Evolutionary conservation across 305 asterid genomes (phyloP).

Genomic region (Galium porrigens): DNA sequence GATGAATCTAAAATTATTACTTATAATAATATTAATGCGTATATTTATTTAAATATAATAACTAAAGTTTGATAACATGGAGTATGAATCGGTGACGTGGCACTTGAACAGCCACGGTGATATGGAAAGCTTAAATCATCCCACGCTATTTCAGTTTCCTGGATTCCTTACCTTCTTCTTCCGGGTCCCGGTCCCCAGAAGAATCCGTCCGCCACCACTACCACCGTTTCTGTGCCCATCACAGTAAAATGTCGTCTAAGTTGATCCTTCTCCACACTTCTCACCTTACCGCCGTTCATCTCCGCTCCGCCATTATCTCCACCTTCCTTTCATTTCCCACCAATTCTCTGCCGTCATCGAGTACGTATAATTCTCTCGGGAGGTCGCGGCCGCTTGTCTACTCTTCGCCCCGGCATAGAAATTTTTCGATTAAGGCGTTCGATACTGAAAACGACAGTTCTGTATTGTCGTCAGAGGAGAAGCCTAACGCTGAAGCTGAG

Average conservation of each 20-base stretch:
- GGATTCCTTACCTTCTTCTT: neutral
- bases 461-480: constrained; percentile 7
- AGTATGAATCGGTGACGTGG: constrained; percentile 1
- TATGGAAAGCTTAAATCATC: neutral
- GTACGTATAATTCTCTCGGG: constrained; percentile 5
- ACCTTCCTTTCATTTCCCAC: constrained; percentile 19
- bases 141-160: neutral
- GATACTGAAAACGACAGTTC: constrained; percentile 20
- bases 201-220: neutral
- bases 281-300: constrained; percentile 25
- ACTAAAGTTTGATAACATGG: no score
- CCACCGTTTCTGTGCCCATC: neutral
- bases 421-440: constrained; percentile 20
- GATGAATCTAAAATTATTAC: no score
- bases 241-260: constrained; percentile 19
- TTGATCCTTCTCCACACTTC: constrained; percentile 21
- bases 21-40: no score
- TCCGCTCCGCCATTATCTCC: constrained; percentile 29
- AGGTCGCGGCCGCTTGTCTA: constrained; percentile 7
- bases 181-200: neutral
- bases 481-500: constrained; percentile 13
- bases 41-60: no score
- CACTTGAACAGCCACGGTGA: constrained; percentile 5
- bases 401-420: constrained; percentile 8
- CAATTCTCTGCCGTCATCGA: constrained; percentile 12